Base-by-base conservation (phyloP, 495 filamentous ascomycete species). In the Neurospora sp. region DNA sequence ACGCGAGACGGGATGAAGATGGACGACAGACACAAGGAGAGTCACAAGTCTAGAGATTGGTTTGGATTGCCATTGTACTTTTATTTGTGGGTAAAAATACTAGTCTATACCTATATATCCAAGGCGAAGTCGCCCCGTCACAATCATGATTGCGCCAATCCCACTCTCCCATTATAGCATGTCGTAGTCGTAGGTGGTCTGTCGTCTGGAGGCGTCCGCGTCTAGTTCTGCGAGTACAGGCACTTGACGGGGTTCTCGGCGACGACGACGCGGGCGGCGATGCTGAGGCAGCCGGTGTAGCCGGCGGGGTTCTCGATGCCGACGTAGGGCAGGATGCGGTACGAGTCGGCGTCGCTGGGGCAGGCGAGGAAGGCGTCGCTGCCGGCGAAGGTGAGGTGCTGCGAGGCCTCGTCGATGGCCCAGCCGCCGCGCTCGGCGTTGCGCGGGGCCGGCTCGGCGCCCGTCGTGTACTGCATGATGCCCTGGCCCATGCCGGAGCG, bases 401-500 rank as follows among this genome's bases (percentile, higher is more conserved):
- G 31, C 31, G 31, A 31, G 31, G 31, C 31, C 31, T 31, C 31
- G 31, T 31, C 31, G 31, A 31, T 31, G 31, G 31, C 31, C 31
- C 31, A 31, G 31, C 31, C 31, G 31, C 31, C 31, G 31, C 31
- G 31, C 31, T 31, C 31, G 31, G 31, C 31, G 31, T 31, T 31
- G 31, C 31, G 31, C 31, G 31, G 31, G 31, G 31, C 31, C 10
- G 79, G 71, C 69, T 83, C 73, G 59, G 77, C 81, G 31, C 83
- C 83, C 42, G 80, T 85, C 23, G 84, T 85, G 77, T 88, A 88
- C 59, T 84, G 83, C 72, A 88, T 78, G 41, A 80, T 82, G 66
- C 87, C 87, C 72, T 86, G 85, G 73, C 85, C 86, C 86, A 88
- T 88, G 76, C 86, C 86, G 54, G 86, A 88, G 69, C 85, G 85